Evolutionary conservation across 2,329 filamentous ascomycete genomes (phyloP).

Genomic region (Venturia carpophila): DNA sequence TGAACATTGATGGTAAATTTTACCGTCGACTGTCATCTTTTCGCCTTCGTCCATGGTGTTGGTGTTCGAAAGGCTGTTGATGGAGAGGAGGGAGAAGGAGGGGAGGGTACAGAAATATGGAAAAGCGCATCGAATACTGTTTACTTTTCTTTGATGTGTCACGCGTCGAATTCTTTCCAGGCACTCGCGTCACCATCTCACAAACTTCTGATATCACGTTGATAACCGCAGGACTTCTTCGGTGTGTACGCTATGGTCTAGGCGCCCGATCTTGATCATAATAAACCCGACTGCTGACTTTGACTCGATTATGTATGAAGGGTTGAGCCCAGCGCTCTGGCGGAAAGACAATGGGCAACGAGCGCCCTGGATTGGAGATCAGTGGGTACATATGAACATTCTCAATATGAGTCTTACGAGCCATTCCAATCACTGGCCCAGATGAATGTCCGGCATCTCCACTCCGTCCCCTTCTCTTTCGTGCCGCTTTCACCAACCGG

Average conservation of each 20-base stretch:
- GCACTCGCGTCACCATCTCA: not conserved
- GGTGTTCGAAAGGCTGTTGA: not conserved
- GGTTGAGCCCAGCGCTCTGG: too few species aligned
- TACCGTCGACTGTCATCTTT: not conserved
- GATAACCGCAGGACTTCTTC: too few species aligned
- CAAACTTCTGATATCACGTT: too few species aligned
- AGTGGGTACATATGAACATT: not conserved
- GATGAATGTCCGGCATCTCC: slow-evolving; percentile 81
- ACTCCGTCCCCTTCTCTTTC: slow-evolving; percentile 76
- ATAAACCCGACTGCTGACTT: too few species aligned
- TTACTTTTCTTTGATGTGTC: not conserved
- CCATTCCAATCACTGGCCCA: slow-evolving; percentile 57
- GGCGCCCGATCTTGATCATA: too few species aligned
- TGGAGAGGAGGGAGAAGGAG: not conserved
- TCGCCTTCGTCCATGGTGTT: slow-evolving; percentile 3
- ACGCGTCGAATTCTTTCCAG: not conserved
- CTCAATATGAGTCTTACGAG: not conserved
- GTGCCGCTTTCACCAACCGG: slow-evolving; percentile 79
- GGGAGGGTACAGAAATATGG: not conserved
- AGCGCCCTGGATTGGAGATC: too few species aligned
- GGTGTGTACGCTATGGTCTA: too few species aligned
- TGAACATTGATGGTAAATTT: not conserved
- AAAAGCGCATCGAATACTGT: not conserved
- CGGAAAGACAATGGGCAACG: too few species aligned
- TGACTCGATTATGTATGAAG: too few species aligned